These are phyloP conservation scores for Tremella mesenterica DNA, from an alignment of 768 basidiomycete genomes.

Conservation along the genomic window DNA sequence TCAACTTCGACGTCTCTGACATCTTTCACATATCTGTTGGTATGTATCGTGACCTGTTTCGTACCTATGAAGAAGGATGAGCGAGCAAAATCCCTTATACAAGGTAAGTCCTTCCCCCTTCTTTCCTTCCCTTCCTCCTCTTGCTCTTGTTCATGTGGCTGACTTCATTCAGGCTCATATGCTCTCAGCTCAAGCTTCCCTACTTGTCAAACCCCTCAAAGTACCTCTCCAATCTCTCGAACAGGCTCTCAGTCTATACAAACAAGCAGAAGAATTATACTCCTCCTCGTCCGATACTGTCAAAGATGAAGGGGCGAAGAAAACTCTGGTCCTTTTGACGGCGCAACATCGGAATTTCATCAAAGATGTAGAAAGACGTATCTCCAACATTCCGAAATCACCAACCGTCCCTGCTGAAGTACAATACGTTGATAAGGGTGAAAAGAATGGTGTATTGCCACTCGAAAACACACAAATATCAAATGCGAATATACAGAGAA, in stretches of 20 bases:
- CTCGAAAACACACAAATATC: no score
- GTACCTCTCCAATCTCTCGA: constrained; percentile 8
- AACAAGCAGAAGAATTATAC: constrained; percentile 29
- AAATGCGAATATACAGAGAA: no score
- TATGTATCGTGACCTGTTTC: no score
- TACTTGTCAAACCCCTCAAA: constrained; percentile 9
- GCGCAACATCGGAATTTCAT: constrained; percentile 38
- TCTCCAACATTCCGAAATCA: background rate
- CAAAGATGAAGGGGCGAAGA: constrained; percentile 9
- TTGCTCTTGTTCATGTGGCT: no score
- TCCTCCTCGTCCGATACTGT: background rate
- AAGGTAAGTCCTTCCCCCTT: background rate
- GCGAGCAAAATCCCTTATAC: background rate
- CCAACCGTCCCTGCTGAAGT: no score
- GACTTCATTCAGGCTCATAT: constrained; percentile 23
- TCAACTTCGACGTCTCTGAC: no score
- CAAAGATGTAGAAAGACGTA: constrained; percentile 31
- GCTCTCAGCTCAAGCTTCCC: constrained; percentile 28
- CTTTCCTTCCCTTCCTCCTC: background rate
- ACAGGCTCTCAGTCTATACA: constrained; percentile 17
- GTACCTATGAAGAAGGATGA: background rate
- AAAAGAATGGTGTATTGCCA: background rate
- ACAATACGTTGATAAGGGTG: no score
- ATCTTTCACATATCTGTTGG: no score
- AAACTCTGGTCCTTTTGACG: constrained; percentile 31